Percentiles rank a stretch among this genome's conserved stretches.
phyloP scores from a whole-genome alignment of 352 stramenopile species.

The Poterioochromonas sp. region DNA sequence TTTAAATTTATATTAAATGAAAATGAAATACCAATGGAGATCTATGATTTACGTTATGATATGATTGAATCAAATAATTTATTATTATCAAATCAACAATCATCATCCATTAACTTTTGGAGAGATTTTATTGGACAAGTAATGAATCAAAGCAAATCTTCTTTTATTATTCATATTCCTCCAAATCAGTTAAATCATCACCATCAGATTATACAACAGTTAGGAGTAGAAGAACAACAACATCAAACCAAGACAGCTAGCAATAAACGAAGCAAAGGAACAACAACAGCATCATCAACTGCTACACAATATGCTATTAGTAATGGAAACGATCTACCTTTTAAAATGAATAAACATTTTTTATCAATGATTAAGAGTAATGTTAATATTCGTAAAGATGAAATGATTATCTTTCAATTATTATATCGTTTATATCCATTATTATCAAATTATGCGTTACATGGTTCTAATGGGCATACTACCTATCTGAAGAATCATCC shows the following conservation, averaged over 20 bases:
- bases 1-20: conserved; percentile 12
- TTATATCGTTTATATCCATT: neutral
- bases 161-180: neutral
- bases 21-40: neutral
- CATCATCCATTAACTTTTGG: neutral
- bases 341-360: no score
- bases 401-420: neutral
- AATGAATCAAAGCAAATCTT: no score
- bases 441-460: neutral
- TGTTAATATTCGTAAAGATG: no score
- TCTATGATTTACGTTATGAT: conserved; percentile 9
- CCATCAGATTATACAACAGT: no score
- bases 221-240: no score
- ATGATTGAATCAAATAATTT: neutral
- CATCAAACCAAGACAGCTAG: no score
- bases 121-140: no score
- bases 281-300: no score
- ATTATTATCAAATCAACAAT: neutral
- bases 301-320: no score
- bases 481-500: neutral
- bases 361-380: no score
- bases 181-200: neutral
- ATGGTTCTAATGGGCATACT: neutral
- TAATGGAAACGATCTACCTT: no score
- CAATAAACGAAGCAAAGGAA: no score